Evolutionary conservation across 345 rosid species (phyloP), one percentile per base, ranked within the genome.

Genomic region (Viola odorata): DNA sequence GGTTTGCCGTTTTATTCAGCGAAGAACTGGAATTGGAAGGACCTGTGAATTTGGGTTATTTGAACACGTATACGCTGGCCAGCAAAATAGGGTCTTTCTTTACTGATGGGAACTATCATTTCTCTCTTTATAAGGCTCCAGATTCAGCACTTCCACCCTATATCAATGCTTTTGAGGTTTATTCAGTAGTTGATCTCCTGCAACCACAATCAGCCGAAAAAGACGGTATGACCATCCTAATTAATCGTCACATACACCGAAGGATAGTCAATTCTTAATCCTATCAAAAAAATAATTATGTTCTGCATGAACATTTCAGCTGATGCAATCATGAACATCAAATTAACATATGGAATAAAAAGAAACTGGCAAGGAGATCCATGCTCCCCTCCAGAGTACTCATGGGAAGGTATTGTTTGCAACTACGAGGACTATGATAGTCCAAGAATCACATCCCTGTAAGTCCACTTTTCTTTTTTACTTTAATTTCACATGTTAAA

Each of bases 361-460:
- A 75, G 72, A 44, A 54, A 55, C 14, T 84, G 84, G 90, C 75
- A 58, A 42, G 87, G 90, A 50, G 90, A 84, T 75, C 87, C 87
- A 55, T 80, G 87, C 66, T 62, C 69, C 13, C 90, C 87, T 47
- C 69, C 55, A 49, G 69, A 36, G 8, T 84, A 59, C 61, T 53
- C 63, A 49, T 82, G 85, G 87, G 80, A 80, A 45, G 81, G 90
- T 68, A 23, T 84, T 17, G 54, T 53, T 61, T 85, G 85, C 73
- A 76, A 60, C 63, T 65, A 48, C 50, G 69, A 41, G 42, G 57
- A 11, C 61, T 62, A 64, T 16, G 50, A 53, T 36, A 53, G 64
- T 14, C 50, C 66, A 23, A 75, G 66, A 10, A 82, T 85, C 54
- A 67, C 70, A 48, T 79, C 82, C 15, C 15, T 84, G 89, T 84